phyloP scores from a whole-genome alignment of 371 early-diverging fungal genomes.

The Syncephalastrum sp. region DNA sequence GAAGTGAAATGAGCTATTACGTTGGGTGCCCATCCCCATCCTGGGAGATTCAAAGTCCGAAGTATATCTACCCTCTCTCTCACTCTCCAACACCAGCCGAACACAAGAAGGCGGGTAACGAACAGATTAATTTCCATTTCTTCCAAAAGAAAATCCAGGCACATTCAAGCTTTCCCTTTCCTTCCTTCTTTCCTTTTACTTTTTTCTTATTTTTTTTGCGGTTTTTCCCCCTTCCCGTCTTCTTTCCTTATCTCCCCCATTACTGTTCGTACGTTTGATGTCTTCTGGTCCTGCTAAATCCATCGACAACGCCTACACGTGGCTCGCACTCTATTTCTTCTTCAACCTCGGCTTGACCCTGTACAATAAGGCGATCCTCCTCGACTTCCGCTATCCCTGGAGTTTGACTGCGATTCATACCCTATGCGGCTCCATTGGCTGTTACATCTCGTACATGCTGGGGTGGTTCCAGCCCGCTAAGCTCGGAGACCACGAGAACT shows the following conservation, averaged over 20 bases:
- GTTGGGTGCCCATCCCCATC: too few relatives aligned
- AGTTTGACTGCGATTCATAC: conserved; percentile 85
- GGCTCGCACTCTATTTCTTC: conserved; percentile 75
- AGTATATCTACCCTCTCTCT: too few relatives aligned
- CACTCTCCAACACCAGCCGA: not conserved
- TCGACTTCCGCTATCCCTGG: conserved; percentile 86
- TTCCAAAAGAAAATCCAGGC: not conserved
- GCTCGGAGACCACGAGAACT: conserved; percentile 59
- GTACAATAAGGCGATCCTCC: conserved; percentile 82
- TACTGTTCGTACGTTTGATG: conserved; percentile 10
- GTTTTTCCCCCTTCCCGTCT: conserved; percentile 5
- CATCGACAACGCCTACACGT: conserved; percentile 51
- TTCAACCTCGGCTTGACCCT: conserved; percentile 81
- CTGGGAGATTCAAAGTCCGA: too few relatives aligned
- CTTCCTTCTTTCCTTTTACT: conserved; percentile 6
- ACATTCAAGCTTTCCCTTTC: not conserved
- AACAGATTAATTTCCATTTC: not conserved
- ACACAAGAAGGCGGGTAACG: not conserved
- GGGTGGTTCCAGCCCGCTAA: conserved; percentile 62
- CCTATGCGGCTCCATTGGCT: conserved; percentile 69
- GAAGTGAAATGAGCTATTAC: too few relatives aligned
- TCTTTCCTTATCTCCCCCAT: conserved; percentile 6
- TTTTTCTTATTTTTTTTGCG: conserved; percentile 1
- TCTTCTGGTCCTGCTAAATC: conserved; percentile 14
- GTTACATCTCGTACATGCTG: conserved; percentile 47